Conservation (phyloP, 805 yeast genomes). For the Metschnikowia koreensis region DNA sequence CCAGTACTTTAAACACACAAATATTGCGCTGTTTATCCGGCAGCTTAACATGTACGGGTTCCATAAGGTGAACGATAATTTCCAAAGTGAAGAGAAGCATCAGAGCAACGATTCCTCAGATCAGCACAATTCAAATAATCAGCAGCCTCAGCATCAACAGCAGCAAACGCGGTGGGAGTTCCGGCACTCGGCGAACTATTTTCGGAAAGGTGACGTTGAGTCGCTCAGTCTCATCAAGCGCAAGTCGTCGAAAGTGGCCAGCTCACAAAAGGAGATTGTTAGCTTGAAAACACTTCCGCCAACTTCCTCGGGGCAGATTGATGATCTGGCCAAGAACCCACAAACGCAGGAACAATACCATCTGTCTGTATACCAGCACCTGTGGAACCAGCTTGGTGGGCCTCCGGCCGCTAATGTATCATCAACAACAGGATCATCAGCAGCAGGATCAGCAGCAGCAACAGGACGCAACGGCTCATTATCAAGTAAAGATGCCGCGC, state of each 20-base stretch:
- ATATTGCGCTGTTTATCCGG: conserved; percentile 42
- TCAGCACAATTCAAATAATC: no score
- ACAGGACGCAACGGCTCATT: not conserved
- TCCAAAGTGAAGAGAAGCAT: conserved; percentile 25
- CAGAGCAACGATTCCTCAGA: conserved; percentile 3
- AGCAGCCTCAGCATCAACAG: conserved; percentile 6
- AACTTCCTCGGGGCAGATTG: conserved; percentile 17
- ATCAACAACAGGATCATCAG: not conserved
- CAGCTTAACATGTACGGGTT: conserved; percentile 48
- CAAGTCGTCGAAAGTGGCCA: conserved; percentile 50
- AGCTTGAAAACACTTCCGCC: conserved; percentile 34
- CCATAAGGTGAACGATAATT: conserved; percentile 43
- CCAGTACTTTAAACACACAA: conserved; percentile 51
- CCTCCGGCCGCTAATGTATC: not conserved
- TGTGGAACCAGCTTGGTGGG: conserved; percentile 18
- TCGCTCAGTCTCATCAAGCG: conserved; percentile 74
- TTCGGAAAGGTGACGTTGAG: conserved; percentile 78
- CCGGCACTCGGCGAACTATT: conserved; percentile 74
- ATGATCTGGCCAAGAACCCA: conserved; percentile 5
- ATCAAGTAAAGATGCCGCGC: conserved; percentile 5
- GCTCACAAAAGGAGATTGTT: conserved; percentile 39
- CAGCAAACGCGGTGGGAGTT: conserved; percentile 70
- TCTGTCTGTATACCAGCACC: conserved; percentile 19
- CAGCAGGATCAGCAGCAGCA: no score
- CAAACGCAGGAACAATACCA: conserved; percentile 19